These are phyloP conservation scores for Elsinoe perseae DNA, from an alignment of 2,329 filamentous ascomycete genomes.

Conservation along the genomic window DNA sequence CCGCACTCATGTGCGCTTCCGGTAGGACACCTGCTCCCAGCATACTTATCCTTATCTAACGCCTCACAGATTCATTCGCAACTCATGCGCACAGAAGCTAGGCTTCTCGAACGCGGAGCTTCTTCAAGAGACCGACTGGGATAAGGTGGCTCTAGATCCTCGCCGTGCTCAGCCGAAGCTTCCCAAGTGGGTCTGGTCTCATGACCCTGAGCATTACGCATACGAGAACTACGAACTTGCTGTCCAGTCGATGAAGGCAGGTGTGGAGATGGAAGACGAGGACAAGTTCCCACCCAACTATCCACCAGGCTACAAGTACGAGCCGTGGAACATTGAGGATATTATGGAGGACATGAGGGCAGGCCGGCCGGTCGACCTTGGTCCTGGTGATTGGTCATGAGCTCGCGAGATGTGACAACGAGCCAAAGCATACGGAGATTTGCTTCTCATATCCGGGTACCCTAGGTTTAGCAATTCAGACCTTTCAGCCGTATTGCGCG, in stretches of 20 bases:
- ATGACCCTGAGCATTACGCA: constrained; percentile 40
- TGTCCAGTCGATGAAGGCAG: constrained; percentile 36
- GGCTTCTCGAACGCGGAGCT: constrained; percentile 42
- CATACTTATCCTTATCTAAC: constrained; percentile 14
- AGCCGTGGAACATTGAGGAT: constrained; percentile 38
- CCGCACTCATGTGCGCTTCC: constrained; percentile 36
- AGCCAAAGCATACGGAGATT: neutral
- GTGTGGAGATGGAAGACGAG: constrained; percentile 37
- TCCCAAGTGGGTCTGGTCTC: constrained; percentile 41
- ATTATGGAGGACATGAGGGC: constrained; percentile 34
- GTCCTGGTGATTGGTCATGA: constrained; percentile 27
- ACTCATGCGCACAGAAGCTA: constrained; percentile 43
- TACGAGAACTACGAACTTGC: constrained; percentile 38
- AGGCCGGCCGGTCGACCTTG: constrained; percentile 31
- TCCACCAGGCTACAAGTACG: constrained; percentile 30
- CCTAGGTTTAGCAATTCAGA: neutral
- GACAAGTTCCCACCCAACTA: constrained; percentile 38
- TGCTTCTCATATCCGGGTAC: neutral
- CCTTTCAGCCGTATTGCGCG: neutral
- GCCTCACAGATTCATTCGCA: constrained; percentile 37
- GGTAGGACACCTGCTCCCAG: constrained; percentile 24
- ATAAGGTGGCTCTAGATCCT: constrained; percentile 41
- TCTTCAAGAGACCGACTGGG: constrained; percentile 43
- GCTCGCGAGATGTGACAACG: neutral
- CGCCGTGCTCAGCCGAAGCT: constrained; percentile 38